Conservation (phyloP, 441 rosid genomes). For the Viola pubescens region DNA sequence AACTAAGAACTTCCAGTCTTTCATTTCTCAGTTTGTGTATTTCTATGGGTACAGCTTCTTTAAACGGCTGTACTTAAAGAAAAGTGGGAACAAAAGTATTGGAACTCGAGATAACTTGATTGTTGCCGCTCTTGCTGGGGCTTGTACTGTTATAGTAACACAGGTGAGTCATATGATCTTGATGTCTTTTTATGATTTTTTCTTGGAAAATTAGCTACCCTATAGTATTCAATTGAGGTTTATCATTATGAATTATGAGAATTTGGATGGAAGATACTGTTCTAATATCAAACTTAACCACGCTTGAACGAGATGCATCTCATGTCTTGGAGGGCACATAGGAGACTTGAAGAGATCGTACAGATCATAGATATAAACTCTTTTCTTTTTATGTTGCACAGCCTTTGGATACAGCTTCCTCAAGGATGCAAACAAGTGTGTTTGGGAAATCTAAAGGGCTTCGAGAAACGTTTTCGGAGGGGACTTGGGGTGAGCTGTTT, state of each 20-base stretch:
- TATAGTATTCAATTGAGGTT: too few relatives aligned
- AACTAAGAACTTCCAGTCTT: slow-evolving; percentile 83
- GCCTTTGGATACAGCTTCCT: slow-evolving; percentile 92
- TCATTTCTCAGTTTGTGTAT: slow-evolving; percentile 66
- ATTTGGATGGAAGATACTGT: too few relatives aligned
- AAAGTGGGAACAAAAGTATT: slow-evolving; percentile 58
- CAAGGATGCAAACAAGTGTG: slow-evolving; percentile 85
- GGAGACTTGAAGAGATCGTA: too few relatives aligned
- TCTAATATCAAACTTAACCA: too few relatives aligned
- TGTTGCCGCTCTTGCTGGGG: slow-evolving; percentile 82
- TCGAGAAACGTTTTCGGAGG: slow-evolving; percentile 62
- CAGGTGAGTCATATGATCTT: slow-evolving; percentile 34
- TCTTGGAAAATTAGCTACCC: not conserved
- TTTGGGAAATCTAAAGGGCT: slow-evolving; percentile 83
- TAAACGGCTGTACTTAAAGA: slow-evolving; percentile 59
- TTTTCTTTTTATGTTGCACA: slow-evolving; percentile 15
- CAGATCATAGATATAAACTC: too few relatives aligned
- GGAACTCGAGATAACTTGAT: slow-evolving; percentile 67
- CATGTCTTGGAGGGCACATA: too few relatives aligned
- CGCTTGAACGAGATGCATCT: too few relatives aligned
- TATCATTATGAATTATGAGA: not conserved
- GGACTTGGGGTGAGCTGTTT: slow-evolving; percentile 63
- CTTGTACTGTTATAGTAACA: slow-evolving; percentile 59
- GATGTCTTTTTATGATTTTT: not conserved
- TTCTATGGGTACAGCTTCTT: slow-evolving; percentile 85